These are phyloP conservation scores for Davidsoniella eucalypti DNA, from an alignment of 2,329 filamentous ascomycete genomes.

Conservation along the genomic window DNA sequence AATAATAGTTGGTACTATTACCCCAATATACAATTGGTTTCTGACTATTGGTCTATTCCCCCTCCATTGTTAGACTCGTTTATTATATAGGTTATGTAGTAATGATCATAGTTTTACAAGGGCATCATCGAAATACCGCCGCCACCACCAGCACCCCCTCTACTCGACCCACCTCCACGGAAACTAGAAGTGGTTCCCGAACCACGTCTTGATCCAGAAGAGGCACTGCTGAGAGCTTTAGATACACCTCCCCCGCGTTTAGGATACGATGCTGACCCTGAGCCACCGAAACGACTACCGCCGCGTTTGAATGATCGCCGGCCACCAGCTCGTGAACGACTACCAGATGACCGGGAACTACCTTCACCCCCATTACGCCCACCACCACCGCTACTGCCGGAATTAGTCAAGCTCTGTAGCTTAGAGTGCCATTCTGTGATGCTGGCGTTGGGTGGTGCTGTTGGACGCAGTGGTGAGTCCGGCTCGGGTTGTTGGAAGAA, in stretches of 20 bases:
- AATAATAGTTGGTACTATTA: not conserved
- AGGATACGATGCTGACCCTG: not conserved
- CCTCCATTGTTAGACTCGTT: too few species aligned
- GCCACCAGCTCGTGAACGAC: not conserved
- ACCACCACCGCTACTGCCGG: not conserved
- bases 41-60: not conserved
- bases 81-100: not conserved
- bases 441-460: not conserved
- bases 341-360: not conserved
- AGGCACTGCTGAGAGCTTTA: not conserved
- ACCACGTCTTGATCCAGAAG: not conserved
- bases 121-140: slow-evolving; percentile 11
- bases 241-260: slow-evolving; percentile 1
- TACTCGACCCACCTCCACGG: not conserved
- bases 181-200: slow-evolving; percentile 12
- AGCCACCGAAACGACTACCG: not conserved
- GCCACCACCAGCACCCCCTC: not conserved
- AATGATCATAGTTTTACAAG: slow-evolving; percentile 2
- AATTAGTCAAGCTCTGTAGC: not conserved
- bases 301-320: not conserved
- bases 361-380: not conserved
- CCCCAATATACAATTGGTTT: not conserved
- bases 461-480: slow-evolving; percentile 16
- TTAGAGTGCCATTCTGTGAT: slow-evolving; percentile 5
- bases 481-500: slow-evolving; percentile 25